Conservation (phyloP, 106 monocot genomes). For the Dioscorea dumetorum region DNA sequence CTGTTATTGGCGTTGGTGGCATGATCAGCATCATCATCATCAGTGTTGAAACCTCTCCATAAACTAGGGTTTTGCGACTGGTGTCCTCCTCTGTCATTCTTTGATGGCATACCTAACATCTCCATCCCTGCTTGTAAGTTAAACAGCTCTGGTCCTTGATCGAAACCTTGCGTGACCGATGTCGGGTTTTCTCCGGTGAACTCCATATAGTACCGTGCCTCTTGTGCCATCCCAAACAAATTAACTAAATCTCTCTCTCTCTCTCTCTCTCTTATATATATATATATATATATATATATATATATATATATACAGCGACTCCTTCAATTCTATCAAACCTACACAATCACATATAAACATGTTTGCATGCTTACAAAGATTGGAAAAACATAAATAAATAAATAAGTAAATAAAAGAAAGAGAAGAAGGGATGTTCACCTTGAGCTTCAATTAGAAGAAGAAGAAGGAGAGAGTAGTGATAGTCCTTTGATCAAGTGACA, state of each 20-base stretch:
- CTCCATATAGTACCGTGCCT: slow-evolving; percentile 3
- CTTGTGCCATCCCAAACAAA: slow-evolving; percentile 4
- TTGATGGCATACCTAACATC: slow-evolving; percentile 35
- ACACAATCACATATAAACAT: no score
- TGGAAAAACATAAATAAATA: no score
- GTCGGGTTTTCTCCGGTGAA: slow-evolving; percentile 2
- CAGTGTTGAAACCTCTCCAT: slow-evolving; percentile 9
- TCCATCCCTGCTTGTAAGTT: slow-evolving; percentile 47
- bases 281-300: background rate
- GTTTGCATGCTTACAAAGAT: no score
- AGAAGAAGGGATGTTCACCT: no score
- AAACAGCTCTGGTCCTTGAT: slow-evolving; percentile 24
- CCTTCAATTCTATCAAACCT: no score
- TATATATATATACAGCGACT: no score
- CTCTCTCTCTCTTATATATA: no score
- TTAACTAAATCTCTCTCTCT: background rate
- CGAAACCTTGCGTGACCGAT: slow-evolving; percentile 12
- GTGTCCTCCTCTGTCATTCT: slow-evolving; percentile 6
- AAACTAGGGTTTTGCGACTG: background rate
- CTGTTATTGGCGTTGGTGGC: background rate
- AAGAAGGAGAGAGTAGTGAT: no score
- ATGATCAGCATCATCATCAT: slow-evolving; percentile 3
- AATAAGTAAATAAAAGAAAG: no score
- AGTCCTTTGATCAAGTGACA: background rate
- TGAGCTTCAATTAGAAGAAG: no score